Conservation (phyloP, 208 protist species). For the Tritrichomonas foetus region DNA sequence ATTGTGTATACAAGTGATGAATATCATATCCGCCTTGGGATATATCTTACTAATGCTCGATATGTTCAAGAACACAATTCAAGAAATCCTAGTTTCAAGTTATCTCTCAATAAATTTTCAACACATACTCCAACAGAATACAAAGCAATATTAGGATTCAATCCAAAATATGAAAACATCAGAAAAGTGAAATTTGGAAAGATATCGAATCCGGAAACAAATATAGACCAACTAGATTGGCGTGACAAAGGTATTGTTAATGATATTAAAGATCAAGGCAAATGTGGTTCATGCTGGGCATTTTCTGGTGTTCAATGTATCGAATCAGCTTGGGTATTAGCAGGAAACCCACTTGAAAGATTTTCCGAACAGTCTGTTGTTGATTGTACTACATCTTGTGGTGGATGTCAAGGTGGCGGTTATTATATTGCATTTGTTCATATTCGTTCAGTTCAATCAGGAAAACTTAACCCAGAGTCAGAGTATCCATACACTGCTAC, state of each 20-base stretch:
- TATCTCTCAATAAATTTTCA: neutral
- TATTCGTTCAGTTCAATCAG: constrained; percentile 46
- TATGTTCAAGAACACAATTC: neutral
- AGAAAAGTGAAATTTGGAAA: neutral
- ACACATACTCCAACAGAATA: neutral
- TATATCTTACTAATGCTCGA: neutral
- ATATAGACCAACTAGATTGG: constrained; percentile 58
- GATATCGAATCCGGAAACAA: neutral
- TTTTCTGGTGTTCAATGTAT: constrained; percentile 52
- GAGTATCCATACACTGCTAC: constrained; percentile 58
- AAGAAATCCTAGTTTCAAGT: neutral
- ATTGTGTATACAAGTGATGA: neutral
- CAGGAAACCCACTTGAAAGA: constrained; percentile 42
- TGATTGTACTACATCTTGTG: constrained; percentile 70
- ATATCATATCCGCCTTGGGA: neutral
- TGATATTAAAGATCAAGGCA: constrained; percentile 59
- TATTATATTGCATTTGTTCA: constrained; percentile 68
- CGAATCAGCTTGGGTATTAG: constrained; percentile 47
- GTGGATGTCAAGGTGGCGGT: constrained; percentile 74
- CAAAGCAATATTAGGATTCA: neutral
- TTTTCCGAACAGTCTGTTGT: constrained; percentile 86
- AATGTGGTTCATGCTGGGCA: constrained; percentile 65
- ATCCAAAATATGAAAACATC: too few relatives aligned
- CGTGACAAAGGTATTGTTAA: constrained; percentile 57
- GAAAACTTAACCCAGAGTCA: constrained; percentile 46